Conservation (phyloP, 139 green algal species). For the Volvox reticuliferus region DNA sequence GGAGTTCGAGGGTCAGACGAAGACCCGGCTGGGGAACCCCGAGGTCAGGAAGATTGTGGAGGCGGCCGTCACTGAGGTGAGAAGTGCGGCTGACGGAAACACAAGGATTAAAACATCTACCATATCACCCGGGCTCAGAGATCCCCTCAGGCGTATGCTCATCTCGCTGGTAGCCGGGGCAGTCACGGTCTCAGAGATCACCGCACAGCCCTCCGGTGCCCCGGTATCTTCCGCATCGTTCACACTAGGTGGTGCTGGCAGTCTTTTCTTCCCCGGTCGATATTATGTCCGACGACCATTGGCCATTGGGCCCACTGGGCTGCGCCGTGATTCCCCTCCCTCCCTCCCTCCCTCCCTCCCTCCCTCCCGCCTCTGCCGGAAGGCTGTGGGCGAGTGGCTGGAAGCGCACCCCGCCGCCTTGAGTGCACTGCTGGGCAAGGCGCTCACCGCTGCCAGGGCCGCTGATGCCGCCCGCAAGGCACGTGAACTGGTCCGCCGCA, state of each 20-base stretch:
- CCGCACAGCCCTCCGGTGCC: no score
- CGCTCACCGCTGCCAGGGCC: conserved; percentile 63
- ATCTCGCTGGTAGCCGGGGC: no score
- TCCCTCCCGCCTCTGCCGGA: neutral
- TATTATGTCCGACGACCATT: no score
- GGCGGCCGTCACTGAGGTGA: conserved; percentile 67
- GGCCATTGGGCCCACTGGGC: no score
- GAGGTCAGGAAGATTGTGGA: conserved; percentile 91
- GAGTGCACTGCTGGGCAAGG: conserved; percentile 27
- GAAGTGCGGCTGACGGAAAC: neutral
- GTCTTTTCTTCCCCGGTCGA: no score
- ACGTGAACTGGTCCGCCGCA: conserved; percentile 95
- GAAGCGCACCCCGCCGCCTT: conserved; percentile 46
- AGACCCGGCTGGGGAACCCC: conserved; percentile 95
- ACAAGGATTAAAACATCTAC: no score
- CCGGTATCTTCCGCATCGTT: no score
- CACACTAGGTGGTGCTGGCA: no score
- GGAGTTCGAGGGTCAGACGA: conserved; percentile 99
- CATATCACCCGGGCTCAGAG: no score
- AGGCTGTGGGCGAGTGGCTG: conserved; percentile 61
- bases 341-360: neutral
- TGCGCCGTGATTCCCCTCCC: neutral
- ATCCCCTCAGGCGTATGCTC: no score
- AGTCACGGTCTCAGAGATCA: no score
- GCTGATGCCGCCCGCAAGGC: conserved; percentile 95